phyloP scores from a whole-genome alignment of 257 asterid genomes.

The Nicotiana otophora region DNA sequence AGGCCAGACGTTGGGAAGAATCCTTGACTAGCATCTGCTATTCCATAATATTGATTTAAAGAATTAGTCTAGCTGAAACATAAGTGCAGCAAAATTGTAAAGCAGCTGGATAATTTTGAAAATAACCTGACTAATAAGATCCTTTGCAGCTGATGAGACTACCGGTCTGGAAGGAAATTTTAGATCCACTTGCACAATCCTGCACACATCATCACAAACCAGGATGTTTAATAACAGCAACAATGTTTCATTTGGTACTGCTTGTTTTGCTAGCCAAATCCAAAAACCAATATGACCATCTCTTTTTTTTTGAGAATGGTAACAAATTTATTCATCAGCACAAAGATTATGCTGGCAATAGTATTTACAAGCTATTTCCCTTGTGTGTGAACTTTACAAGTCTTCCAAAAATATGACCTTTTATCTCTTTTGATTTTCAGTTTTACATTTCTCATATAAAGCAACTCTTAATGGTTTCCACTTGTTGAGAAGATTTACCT shows the following conservation, averaged over 20 bases:
- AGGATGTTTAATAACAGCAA: not conserved
- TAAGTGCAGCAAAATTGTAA: not conserved
- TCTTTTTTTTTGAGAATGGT: not conserved
- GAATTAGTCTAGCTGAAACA: not conserved
- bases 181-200: constrained; percentile 91
- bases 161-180: constrained; percentile 85
- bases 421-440: not conserved
- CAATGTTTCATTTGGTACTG: not conserved
- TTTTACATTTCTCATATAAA: not conserved
- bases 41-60: not conserved
- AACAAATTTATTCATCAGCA: too few species aligned
- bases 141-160: constrained; percentile 87
- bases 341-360: too few species aligned
- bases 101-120: not conserved
- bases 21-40: constrained; percentile 87
- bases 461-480: not conserved
- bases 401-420: not conserved
- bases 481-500: constrained; percentile 39
- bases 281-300: not conserved
- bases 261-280: not conserved
- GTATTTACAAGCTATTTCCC: too few species aligned
- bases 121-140: constrained; percentile 73
- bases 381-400: too few species aligned
- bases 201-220: constrained; percentile 16
- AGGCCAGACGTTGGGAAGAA: constrained; percentile 68